Evolutionary conservation across 768 basidiomycete species (phyloP).

Genomic region (Boletus eberwhitei): DNA sequence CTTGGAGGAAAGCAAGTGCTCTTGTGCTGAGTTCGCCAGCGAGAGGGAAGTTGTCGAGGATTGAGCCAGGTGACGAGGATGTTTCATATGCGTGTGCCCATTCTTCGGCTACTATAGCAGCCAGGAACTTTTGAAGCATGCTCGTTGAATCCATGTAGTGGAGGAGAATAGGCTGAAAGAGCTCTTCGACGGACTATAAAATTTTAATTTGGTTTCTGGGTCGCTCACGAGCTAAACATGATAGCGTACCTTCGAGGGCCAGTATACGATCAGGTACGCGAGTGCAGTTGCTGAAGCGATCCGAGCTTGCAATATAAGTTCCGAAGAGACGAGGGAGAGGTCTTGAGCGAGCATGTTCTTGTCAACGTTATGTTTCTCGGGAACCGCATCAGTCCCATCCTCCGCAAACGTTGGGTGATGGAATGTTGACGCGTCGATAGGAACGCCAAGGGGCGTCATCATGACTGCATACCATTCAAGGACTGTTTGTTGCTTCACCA

Average conservation of each 20-base stretch:
- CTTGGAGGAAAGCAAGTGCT: conserved; percentile 72
- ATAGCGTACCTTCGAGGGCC: conserved; percentile 55
- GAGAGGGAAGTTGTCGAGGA: conserved; percentile 56
- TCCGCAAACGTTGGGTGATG: conserved; percentile 55
- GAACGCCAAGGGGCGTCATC: conserved; percentile 86
- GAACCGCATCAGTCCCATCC: conserved; percentile 40
- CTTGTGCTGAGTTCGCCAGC: conserved; percentile 67
- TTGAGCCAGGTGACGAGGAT: conserved; percentile 33
- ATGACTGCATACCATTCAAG: conserved; percentile 84
- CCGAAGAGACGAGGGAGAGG: conserved; percentile 71
- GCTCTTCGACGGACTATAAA: conserved; percentile 50
- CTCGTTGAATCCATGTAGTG: conserved; percentile 85
- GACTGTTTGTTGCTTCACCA: conserved; percentile 56
- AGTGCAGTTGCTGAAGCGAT: conserved; percentile 76
- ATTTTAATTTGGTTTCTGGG: neutral
- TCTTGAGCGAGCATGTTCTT: conserved; percentile 94
- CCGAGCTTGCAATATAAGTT: conserved; percentile 75
- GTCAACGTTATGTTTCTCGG: conserved; percentile 89
- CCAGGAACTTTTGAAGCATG: conserved; percentile 86
- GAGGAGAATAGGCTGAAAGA: conserved; percentile 70
- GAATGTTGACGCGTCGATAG: conserved; percentile 69
- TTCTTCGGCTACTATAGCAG: conserved; percentile 86
- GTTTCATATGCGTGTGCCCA: conserved; percentile 69
- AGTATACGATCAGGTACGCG: conserved; percentile 62
- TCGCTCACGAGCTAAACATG: neutral